Percentiles rank a stretch among this genome's conserved stretches.
These are phyloP conservation scores for Podila epicladia DNA, from an alignment of 192 early-diverging fungal species.

Conservation along the genomic window DNA sequence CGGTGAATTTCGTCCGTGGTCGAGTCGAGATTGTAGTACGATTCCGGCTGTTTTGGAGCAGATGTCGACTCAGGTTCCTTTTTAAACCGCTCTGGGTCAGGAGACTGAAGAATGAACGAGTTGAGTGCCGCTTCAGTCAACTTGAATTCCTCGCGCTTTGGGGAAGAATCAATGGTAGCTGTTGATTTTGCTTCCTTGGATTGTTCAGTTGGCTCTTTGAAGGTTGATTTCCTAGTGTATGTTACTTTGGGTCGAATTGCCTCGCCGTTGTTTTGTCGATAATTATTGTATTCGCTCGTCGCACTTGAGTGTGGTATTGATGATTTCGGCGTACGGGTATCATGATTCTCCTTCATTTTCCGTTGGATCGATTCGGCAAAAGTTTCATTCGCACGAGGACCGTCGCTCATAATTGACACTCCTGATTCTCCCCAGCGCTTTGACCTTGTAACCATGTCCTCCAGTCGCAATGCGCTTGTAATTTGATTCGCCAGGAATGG, in stretches of 20 bases:
- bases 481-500: conserved; percentile 58
- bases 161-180: too few relatives aligned
- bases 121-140: neutral
- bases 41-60: conserved; percentile 21
- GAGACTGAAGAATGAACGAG: conserved; percentile 11
- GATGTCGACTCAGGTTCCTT: neutral
- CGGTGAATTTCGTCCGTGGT: conserved; percentile 48
- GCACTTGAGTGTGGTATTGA: neutral
- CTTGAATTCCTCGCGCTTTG: neutral
- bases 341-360: conserved; percentile 27
- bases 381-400: conserved; percentile 14
- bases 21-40: conserved; percentile 40
- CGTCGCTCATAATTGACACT: conserved; percentile 6
- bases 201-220: too few relatives aligned
- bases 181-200: too few relatives aligned
- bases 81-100: conserved; percentile 8
- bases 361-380: conserved; percentile 30
- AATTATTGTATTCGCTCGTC: neutral
- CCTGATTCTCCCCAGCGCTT: conserved; percentile 17
- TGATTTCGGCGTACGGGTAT: conserved; percentile 10
- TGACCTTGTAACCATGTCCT: conserved; percentile 24
- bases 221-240: neutral
- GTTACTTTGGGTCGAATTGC: neutral
- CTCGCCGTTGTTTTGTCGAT: neutral
- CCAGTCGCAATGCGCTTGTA: conserved; percentile 28